Evolutionary conservation across 2,329 filamentous ascomycete species (phyloP).

Genomic region (Pseudocercospora musae): DNA sequence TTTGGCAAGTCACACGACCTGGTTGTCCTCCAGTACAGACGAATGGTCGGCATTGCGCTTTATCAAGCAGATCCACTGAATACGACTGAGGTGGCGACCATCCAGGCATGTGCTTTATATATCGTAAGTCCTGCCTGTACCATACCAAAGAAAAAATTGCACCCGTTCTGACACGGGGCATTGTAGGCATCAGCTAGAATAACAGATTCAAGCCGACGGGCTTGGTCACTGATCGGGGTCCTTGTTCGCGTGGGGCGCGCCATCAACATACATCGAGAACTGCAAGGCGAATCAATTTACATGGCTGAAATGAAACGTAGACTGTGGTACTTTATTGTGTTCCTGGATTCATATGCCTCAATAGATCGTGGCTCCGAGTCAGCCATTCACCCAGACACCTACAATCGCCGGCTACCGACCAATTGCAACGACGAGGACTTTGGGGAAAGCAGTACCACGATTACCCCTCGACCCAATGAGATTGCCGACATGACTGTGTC

Average conservation of each 20-base stretch:
- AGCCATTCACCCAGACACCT: conserved; percentile 25
- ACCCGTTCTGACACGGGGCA: not conserved
- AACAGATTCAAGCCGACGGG: conserved; percentile 27
- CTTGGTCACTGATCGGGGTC: conserved; percentile 33
- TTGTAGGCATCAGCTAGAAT: conserved; percentile 24
- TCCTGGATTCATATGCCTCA: conserved; percentile 31
- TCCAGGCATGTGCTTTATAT: conserved; percentile 33
- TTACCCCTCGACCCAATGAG: conserved; percentile 22
- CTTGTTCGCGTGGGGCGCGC: conserved; percentile 35
- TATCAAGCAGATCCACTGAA: conserved; percentile 34
- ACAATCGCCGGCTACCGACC: conserved; percentile 26
- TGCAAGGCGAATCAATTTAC: conserved; percentile 24
- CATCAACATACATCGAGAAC: conserved; percentile 32
- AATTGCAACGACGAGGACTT: conserved; percentile 36
- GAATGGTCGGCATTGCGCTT: conserved; percentile 30
- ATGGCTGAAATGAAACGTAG: conserved; percentile 33
- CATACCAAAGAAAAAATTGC: not conserved
- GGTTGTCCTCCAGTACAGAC: conserved; percentile 26
- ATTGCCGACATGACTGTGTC: conserved; percentile 34
- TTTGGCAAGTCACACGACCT: conserved; percentile 23
- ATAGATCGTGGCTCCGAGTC: conserved; percentile 33
- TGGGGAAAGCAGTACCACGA: conserved; percentile 22
- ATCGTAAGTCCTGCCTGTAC: conserved; percentile 18
- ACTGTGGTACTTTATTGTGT: conserved; percentile 33
- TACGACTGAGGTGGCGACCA: conserved; percentile 31